Evolutionary conservation across 2,329 filamentous ascomycete species (phyloP).

Genomic region (Stagonosporopsis tanaceti): DNA sequence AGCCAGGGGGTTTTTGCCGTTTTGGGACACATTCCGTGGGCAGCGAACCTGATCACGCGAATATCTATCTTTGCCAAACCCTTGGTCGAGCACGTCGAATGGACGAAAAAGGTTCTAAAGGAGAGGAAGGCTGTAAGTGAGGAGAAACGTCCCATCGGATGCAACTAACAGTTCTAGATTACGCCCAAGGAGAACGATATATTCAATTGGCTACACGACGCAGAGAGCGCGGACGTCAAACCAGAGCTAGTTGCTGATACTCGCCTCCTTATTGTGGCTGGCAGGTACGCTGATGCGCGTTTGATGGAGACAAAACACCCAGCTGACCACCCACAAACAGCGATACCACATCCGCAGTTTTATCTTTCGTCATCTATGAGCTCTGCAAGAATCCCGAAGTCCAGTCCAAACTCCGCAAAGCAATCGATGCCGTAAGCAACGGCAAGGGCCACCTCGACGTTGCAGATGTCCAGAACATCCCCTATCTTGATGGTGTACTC

Average conservation of each 20-base stretch:
- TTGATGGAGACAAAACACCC: too few relatives aligned
- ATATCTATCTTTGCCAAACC: constrained; percentile 29
- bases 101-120: constrained; percentile 34
- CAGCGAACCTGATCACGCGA: constrained; percentile 26
- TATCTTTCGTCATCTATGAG: constrained; percentile 42
- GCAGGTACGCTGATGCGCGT: constrained; percentile 31
- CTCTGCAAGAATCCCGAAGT: constrained; percentile 35
- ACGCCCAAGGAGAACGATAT: constrained; percentile 40
- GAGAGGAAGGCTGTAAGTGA: constrained; percentile 36
- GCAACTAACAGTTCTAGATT: constrained; percentile 22
- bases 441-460: constrained; percentile 35
- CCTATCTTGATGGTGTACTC: constrained; percentile 43
- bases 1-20: constrained; percentile 32
- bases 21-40: constrained; percentile 36
- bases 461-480: constrained; percentile 35
- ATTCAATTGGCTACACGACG: constrained; percentile 35
- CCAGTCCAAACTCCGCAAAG: constrained; percentile 34
- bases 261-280: constrained; percentile 40
- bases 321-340: constrained; percentile 18
- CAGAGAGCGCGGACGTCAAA: constrained; percentile 31
- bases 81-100: constrained; percentile 35
- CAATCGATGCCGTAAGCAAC: constrained; percentile 26
- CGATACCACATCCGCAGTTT: constrained; percentile 41
- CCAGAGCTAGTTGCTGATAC: constrained; percentile 36
- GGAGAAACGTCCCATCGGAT: not conserved